Percentiles rank a stretch among this genome's conserved stretches.
Evolutionary conservation across 345 rosid genomes (phyloP).

Genomic region (Salix purpurea): DNA sequence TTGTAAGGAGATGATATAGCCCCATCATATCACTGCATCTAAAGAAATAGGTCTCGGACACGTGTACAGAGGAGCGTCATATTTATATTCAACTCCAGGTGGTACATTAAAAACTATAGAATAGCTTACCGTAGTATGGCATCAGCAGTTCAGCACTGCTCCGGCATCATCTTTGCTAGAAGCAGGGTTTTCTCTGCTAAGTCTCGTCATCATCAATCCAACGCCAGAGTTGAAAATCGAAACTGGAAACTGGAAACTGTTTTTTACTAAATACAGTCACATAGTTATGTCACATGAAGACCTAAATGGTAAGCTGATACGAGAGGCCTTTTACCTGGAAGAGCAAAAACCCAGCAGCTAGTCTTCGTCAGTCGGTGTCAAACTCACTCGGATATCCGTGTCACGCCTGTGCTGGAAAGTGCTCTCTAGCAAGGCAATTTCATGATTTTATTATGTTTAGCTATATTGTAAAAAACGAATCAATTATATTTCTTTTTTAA

Average conservation of each 20-base stretch:
- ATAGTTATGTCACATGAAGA: neutral
- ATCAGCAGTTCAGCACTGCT: neutral
- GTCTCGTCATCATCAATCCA: neutral
- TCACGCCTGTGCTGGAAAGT: too few relatives aligned
- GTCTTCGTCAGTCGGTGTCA: conserved; percentile 6
- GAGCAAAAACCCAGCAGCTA: conserved; percentile 26
- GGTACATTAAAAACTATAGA: too few relatives aligned
- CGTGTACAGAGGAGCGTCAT: neutral
- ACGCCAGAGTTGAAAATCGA: neutral
- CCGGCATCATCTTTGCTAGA: neutral
- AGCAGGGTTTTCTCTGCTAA: neutral
- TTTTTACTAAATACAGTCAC: neutral
- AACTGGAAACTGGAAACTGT: neutral
- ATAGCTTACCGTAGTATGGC: neutral
- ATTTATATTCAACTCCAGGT: neutral
- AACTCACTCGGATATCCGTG: conserved; percentile 11
- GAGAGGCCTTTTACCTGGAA: conserved; percentile 7
- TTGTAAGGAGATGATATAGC: neutral
- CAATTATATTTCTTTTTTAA: too few relatives aligned
- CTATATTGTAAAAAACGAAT: too few relatives aligned
- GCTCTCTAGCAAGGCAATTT: too few relatives aligned
- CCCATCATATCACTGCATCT: neutral
- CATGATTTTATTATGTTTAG: too few relatives aligned
- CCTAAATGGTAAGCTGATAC: conserved; percentile 13
- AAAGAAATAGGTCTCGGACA: neutral